A percentile compares a stretch with the other conserved stretches of the same genome.
Conservation (phyloP, 176 grass and related monocot species). For the Secale cereale region DNA sequence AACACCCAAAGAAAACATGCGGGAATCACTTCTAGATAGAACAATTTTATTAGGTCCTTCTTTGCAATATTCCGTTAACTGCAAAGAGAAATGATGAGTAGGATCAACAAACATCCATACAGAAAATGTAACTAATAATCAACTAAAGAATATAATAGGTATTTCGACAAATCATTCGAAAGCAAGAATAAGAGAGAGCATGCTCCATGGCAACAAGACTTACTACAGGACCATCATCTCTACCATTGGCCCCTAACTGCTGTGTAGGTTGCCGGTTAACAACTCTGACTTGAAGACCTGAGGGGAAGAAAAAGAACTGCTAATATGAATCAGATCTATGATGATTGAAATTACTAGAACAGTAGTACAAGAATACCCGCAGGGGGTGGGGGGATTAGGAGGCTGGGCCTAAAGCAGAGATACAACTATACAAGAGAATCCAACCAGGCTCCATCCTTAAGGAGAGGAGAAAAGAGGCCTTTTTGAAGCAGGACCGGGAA, state of each 20-base stretch:
- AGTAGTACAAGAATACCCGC: background rate
- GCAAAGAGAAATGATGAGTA: slow-evolving; percentile 16
- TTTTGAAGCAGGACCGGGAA: background rate
- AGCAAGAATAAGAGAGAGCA: background rate
- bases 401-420: background rate
- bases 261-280: slow-evolving; percentile 43
- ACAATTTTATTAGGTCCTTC: slow-evolving; percentile 62
- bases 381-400: background rate
- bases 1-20: slow-evolving; percentile 73
- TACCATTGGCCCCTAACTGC: slow-evolving; percentile 62
- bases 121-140: background rate
- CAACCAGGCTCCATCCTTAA: background rate
- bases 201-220: slow-evolving; percentile 36
- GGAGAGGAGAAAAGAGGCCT: background rate
- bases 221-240: slow-evolving; percentile 74
- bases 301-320: slow-evolving; percentile 18
- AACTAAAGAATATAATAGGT: background rate
- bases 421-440: background rate
- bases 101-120: background rate
- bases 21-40: slow-evolving; percentile 54
- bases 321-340: slow-evolving; percentile 17
- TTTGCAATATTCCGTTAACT: slow-evolving; percentile 47
- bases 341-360: slow-evolving; percentile 8
- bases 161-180: background rate
- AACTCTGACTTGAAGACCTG: slow-evolving; percentile 64